These are phyloP conservation scores for Flaveria brownii DNA, from an alignment of 129 eudicot genomes.

Conservation along the genomic window DNA sequence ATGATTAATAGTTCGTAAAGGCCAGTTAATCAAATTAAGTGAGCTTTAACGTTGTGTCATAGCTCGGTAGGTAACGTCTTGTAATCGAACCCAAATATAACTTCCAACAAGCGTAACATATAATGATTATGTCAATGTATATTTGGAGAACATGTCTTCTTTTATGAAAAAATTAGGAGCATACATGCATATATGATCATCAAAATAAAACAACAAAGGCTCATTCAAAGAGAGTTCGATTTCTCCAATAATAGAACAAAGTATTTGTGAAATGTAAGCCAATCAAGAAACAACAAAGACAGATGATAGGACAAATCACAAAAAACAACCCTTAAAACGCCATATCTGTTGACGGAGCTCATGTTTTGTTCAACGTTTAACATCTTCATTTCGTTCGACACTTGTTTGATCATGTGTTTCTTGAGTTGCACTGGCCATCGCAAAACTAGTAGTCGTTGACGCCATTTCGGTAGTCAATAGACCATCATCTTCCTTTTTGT, in stretches of 20 bases:
- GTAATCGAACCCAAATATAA: too few relatives aligned
- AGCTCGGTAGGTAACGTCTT: too few relatives aligned
- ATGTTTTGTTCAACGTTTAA: conserved; percentile 13
- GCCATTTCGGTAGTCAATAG: conserved; percentile 22
- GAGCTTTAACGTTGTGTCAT: too few relatives aligned
- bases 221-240: too few relatives aligned
- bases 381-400: conserved; percentile 14
- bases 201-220: neutral
- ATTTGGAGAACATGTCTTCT: neutral
- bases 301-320: neutral
- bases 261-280: neutral
- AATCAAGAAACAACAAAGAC: neutral
- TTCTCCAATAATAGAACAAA: neutral
- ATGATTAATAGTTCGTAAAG: too few relatives aligned
- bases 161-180: neutral
- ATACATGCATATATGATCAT: neutral
- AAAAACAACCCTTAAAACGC: neutral
- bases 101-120: too few relatives aligned
- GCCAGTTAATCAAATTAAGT: too few relatives aligned
- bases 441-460: conserved; percentile 33
- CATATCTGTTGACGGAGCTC: conserved; percentile 9
- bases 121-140: too few relatives aligned
- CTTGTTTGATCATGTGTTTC: conserved; percentile 17
- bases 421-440: conserved; percentile 35
- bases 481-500: conserved; percentile 47